Base-by-base conservation (phyloP, 139 green algal genomes). In the Chlamydomonas sphaeroides region DNA sequence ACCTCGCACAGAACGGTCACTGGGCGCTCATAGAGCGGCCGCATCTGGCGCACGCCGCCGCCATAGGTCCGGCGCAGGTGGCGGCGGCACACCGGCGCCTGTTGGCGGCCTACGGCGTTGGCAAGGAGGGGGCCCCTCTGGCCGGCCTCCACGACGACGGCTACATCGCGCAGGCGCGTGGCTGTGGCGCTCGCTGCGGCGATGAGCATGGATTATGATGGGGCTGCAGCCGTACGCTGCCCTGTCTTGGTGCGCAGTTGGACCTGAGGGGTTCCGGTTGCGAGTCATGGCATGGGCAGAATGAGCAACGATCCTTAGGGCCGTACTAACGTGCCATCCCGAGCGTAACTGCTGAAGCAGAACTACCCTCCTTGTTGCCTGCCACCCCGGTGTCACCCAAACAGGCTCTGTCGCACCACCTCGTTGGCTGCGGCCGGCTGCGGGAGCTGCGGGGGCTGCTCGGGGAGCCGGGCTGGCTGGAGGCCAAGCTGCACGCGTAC, bases 401-500 rank as follows among this genome's bases (percentile, higher is more conserved):
- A 4, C 62, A 68, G 62, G 62, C 62, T 35, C 41, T 95, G 26
- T 87, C 86, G 20, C 87, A 96, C 83, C 94, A 97, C 86, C 66
- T 95, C 32, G 56, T 92, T 39, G 84, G 74, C 2, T 90, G 88
- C 18, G 84, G 81, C 36, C 82, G 79, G 42, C 36, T 87, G 38
- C 39, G 61, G 5, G 83, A 92, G 41, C 79, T 95, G 57, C 76
- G 86, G 23, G 14, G 17, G 28, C 81, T 97, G 83, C 85, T 97
- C 42, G 70, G 75, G 10, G 83, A 92, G 51, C 89, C 93, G 0
- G 57, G 45, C 38, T 97, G 93, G 93, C 86, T 97, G 85, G 91
- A 94, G 67, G 62, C 72, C 38, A 96, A 96, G 88, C 88, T 97
- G 80, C 84, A 88, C 69, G 83, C 80, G 35, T 94, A 93, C 65